These are phyloP conservation scores for Colletotrichum simmondsii DNA, from an alignment of 2,329 filamentous ascomycete genomes.

Conservation along the genomic window DNA sequence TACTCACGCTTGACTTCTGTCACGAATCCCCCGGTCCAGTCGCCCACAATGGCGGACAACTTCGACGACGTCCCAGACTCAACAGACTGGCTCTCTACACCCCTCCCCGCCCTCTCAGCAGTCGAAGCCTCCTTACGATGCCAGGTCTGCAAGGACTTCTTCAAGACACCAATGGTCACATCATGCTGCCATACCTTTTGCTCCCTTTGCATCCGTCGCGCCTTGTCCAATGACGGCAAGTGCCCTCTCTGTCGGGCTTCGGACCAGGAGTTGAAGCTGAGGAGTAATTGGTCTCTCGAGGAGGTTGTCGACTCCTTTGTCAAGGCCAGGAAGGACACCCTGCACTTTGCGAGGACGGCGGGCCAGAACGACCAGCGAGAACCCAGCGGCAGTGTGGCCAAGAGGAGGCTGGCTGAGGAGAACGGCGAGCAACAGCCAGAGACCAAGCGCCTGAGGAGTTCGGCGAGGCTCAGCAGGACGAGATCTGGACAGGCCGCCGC, in stretches of 20 bases:
- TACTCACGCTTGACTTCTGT: not conserved
- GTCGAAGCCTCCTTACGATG: slow-evolving; percentile 91
- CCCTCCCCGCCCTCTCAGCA: slow-evolving; percentile 71
- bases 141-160: slow-evolving; percentile 98
- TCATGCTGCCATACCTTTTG: slow-evolving; percentile 97
- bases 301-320: slow-evolving; percentile 86
- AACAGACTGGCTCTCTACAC: slow-evolving; percentile 85
- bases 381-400: slow-evolving; percentile 48
- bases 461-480: slow-evolving; percentile 58
- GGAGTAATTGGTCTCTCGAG: slow-evolving; percentile 86
- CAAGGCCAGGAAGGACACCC: slow-evolving; percentile 68
- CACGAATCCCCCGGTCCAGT: not conserved
- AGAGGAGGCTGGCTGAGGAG: slow-evolving; percentile 60
- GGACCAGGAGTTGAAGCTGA: slow-evolving; percentile 86
- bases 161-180: slow-evolving; percentile 92
- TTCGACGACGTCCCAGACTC: slow-evolving; percentile 72
- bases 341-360: slow-evolving; percentile 70
- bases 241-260: slow-evolving; percentile 84
- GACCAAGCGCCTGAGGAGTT: slow-evolving; percentile 64
- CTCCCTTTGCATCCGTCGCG: slow-evolving; percentile 92
- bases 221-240: slow-evolving; percentile 83
- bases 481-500: slow-evolving; percentile 50
- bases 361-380: slow-evolving; percentile 41
- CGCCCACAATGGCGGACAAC: slow-evolving; percentile 46
- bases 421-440: slow-evolving; percentile 40